Percentiles rank a stretch among this genome's conserved stretches.
Conservation (phyloP, 495 filamentous ascomycete genomes). For the Aspergillus affinis region DNA sequence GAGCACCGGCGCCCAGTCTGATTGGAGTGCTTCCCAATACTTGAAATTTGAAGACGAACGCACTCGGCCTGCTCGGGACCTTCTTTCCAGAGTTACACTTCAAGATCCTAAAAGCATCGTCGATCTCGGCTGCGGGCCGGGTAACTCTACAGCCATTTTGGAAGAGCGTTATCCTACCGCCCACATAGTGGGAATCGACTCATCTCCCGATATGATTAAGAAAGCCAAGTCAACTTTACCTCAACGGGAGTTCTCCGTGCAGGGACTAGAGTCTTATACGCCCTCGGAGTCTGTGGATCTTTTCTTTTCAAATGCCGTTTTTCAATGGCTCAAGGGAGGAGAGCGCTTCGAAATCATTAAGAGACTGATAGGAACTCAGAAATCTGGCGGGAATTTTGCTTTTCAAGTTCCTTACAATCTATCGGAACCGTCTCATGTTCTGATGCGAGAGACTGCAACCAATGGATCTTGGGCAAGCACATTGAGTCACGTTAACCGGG, state of each 20-base stretch:
- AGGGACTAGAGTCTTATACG: conserved; percentile 38
- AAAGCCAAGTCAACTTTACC: conserved; percentile 38
- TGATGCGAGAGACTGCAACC: conserved; percentile 47
- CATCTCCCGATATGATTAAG: conserved; percentile 51
- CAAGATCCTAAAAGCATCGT: conserved; percentile 39
- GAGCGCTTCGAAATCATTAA: conserved; percentile 44
- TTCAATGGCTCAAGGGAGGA: conserved; percentile 51
- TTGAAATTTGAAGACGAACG: conserved; percentile 49
- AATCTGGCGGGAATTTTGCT: conserved; percentile 48
- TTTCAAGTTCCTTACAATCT: conserved; percentile 57
- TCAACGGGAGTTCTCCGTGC: conserved; percentile 35
- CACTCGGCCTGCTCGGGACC: conserved; percentile 45
- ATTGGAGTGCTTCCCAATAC: conserved; percentile 51
- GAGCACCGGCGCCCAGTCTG: background rate
- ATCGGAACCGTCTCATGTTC: conserved; percentile 44
- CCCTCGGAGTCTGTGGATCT: conserved; percentile 39
- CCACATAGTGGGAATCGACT: conserved; percentile 51
- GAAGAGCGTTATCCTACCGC: conserved; percentile 44
- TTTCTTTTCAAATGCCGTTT: conserved; percentile 55
- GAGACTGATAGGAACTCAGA: conserved; percentile 37
- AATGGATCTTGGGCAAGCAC: conserved; percentile 38
- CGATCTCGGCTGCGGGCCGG: conserved; percentile 58
- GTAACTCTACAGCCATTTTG: conserved; percentile 50
- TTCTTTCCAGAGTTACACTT: conserved; percentile 38
- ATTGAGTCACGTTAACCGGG: conserved; percentile 39